A percentile compares a stretch with the other conserved stretches of the same genome.
Conservation (phyloP, 1,284 basidiomycete genomes). For the Cutaneotrichosporon cavernicola region DNA sequence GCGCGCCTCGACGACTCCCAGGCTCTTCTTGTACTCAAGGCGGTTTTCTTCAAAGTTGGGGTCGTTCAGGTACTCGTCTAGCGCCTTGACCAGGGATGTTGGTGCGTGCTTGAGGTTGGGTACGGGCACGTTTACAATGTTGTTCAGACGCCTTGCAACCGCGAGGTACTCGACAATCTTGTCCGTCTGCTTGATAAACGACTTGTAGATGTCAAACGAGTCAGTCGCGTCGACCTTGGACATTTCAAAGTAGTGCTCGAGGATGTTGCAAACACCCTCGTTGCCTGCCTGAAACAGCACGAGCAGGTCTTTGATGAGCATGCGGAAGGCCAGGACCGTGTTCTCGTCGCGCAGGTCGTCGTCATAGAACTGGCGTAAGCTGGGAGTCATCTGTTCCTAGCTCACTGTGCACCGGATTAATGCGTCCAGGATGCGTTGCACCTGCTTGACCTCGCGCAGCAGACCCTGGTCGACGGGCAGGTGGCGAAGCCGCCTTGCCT, state of each 20-base stretch:
- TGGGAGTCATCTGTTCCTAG: constrained; percentile 39
- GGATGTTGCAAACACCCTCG: constrained; percentile 95
- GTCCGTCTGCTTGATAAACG: constrained; percentile 94
- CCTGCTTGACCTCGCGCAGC: constrained; percentile 83
- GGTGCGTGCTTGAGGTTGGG: constrained; percentile 96
- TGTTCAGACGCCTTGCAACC: constrained; percentile 89
- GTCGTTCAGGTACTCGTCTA: constrained; percentile 94
- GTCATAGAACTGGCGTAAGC: constrained; percentile 68
- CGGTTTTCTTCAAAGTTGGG: constrained; percentile 95
- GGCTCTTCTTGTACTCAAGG: constrained; percentile 84
- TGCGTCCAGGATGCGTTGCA: constrained; percentile 84
- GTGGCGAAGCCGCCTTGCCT: constrained; percentile 71
- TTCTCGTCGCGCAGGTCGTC: constrained; percentile 92
- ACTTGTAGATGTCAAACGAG: constrained; percentile 84
- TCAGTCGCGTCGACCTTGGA: constrained; percentile 83
- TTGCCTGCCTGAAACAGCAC: constrained; percentile 96
- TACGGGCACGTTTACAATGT: constrained; percentile 86
- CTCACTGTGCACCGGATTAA: constrained; percentile 67
- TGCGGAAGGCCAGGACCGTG: constrained; percentile 80
- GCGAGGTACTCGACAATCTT: constrained; percentile 88
- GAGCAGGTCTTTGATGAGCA: constrained; percentile 96
- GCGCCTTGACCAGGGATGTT: constrained; percentile 82
- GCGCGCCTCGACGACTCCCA: constrained; percentile 66
- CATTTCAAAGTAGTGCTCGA: constrained; percentile 99
- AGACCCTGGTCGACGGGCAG: constrained; percentile 96